Evolutionary conservation across 805 yeast species (phyloP).

Genomic region (Yamadazyma philogaea): DNA sequence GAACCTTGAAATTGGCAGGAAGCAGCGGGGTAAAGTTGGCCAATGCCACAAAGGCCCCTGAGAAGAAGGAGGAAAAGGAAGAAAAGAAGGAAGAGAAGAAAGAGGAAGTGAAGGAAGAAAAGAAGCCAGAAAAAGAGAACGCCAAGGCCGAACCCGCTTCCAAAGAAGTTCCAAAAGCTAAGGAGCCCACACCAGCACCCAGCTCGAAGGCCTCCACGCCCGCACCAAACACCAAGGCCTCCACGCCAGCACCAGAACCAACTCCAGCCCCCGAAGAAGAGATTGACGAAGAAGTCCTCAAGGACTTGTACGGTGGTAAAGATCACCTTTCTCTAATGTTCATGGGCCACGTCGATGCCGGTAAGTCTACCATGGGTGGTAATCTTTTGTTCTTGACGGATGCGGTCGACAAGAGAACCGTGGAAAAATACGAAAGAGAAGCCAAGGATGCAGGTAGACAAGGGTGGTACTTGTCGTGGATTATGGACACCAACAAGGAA

Average conservation of each 20-base stretch:
- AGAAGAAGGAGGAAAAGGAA: constrained; percentile 18
- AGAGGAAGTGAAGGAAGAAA: constrained; percentile 13
- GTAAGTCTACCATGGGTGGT: constrained; percentile 99
- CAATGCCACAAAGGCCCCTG: constrained; percentile 40
- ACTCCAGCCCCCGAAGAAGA: constrained; percentile 70
- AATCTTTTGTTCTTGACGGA: constrained; percentile 90
- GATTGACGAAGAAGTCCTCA: constrained; percentile 82
- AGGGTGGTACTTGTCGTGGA: constrained; percentile 99
- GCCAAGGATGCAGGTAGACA: constrained; percentile 99
- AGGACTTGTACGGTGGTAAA: constrained; percentile 94
- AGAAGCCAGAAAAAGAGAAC: constrained; percentile 14
- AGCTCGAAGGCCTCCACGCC: constrained; percentile 18
- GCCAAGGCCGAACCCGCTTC: constrained; percentile 15
- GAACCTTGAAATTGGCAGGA: constrained; percentile 61
- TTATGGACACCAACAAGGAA: constrained; percentile 98
- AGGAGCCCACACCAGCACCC: constrained; percentile 15
- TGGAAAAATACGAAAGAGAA: constrained; percentile 96
- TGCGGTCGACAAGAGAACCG: constrained; percentile 97
- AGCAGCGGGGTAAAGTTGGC: constrained; percentile 65
- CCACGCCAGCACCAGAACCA: constrained; percentile 38
- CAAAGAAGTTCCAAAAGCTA: constrained; percentile 32
- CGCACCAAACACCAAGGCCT: constrained; percentile 9
- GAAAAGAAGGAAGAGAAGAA: constrained; percentile 14
- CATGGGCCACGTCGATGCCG: constrained; percentile 99
- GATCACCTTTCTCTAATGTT: constrained; percentile 95